Percentiles rank a stretch among this genome's conserved stretches.
These are phyloP conservation scores for Fusarium piperis DNA, from an alignment of 2,329 filamentous ascomycete genomes.

Conservation along the genomic window DNA sequence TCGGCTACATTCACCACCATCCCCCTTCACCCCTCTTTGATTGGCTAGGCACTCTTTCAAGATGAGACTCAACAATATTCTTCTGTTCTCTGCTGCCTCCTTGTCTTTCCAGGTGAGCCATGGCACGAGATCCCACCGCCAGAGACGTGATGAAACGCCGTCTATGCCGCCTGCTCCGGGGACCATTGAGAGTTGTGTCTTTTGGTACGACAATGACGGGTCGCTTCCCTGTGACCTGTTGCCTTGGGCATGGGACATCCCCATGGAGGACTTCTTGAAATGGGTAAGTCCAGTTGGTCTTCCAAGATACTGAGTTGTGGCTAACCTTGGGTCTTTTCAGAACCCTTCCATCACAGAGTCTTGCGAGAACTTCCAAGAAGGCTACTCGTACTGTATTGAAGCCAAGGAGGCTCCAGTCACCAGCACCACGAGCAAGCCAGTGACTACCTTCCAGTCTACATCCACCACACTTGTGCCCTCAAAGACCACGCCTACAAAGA, in stretches of 20 bases:
- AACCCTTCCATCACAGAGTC: background rate
- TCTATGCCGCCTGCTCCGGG: background rate
- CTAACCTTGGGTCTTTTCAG: background rate
- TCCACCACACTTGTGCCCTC: background rate
- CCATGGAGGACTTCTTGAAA: background rate
- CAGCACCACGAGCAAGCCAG: background rate
- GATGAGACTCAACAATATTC: background rate
- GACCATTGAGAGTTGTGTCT: background rate
- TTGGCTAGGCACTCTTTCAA: background rate
- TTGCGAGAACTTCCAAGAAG: background rate
- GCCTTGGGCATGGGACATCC: background rate
- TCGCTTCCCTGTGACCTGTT: background rate
- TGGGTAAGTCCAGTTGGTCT: background rate
- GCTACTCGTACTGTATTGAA: background rate
- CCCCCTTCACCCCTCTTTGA: background rate
- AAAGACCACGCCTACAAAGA: background rate
- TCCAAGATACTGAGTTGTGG: background rate
- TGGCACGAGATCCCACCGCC: background rate
- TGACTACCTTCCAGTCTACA: background rate
- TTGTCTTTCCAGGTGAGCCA: background rate
- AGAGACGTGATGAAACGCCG: background rate
- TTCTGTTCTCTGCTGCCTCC: background rate
- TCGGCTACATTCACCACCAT: background rate
- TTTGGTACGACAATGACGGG: background rate
- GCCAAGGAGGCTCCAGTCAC: background rate